Evolutionary conservation across 306 rosid genomes (phyloP).

Genomic region (Vigna nakashimae): DNA sequence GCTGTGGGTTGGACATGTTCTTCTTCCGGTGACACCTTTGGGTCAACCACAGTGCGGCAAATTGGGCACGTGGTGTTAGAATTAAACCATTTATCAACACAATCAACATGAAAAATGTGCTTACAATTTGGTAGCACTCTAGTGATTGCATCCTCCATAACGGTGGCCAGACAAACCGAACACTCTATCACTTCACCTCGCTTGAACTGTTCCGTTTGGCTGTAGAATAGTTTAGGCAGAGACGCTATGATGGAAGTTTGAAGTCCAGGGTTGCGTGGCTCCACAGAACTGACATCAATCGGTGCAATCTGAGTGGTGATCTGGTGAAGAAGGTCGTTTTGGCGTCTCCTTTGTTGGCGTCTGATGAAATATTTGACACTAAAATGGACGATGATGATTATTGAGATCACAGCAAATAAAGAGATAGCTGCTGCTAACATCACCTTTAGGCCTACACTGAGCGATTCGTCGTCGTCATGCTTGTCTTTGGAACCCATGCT

Average conservation of each 20-base stretch:
- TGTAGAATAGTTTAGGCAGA: constrained; percentile 55
- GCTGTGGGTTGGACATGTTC: constrained; percentile 46
- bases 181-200: constrained; percentile 51
- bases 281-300: constrained; percentile 7
- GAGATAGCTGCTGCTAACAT: constrained; percentile 40
- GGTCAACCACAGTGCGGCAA: constrained; percentile 54
- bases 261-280: constrained; percentile 47
- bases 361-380: constrained; percentile 16
- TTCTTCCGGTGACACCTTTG: constrained; percentile 25
- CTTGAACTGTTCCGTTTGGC: constrained; percentile 32
- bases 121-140: constrained; percentile 61
- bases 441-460: constrained; percentile 19
- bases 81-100: constrained; percentile 62
- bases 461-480: neutral
- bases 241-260: constrained; percentile 52
- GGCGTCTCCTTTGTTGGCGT: constrained; percentile 44
- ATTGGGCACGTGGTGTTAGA: constrained; percentile 62
- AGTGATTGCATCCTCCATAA: constrained; percentile 49
- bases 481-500: constrained; percentile 38
- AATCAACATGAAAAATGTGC: constrained; percentile 61
- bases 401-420: constrained; percentile 32
- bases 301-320: constrained; percentile 37
- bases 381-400: constrained; percentile 32
- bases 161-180: constrained; percentile 55
- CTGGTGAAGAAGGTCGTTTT: neutral